Percentiles rank a stretch among this genome's conserved stretches.
Evolutionary conservation across 768 basidiomycete genomes (phyloP).

Genomic region (Agaricus sinodeliciosus): DNA sequence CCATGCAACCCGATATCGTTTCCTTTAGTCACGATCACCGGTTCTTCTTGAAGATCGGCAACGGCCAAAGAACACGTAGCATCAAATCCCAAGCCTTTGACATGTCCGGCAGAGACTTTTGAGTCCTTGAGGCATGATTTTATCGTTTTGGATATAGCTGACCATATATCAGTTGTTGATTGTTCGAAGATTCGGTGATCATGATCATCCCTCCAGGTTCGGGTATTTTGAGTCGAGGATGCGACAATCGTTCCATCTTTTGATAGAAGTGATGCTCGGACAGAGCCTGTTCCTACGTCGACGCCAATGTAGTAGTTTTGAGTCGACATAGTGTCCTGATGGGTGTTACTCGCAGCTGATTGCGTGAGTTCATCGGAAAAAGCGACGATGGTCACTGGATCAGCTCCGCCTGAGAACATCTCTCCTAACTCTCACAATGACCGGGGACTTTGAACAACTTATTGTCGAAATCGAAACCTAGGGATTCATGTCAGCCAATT

Average conservation of each 20-base stretch:
- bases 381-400: conserved; percentile 2
- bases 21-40: conserved; percentile 70
- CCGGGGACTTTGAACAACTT: too few species aligned
- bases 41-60: conserved; percentile 62
- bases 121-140: conserved; percentile 56
- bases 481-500: too few species aligned
- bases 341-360: neutral
- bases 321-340: conserved; percentile 24
- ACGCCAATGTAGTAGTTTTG: conserved; percentile 60
- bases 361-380: conserved; percentile 4
- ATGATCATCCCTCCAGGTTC: conserved; percentile 74
- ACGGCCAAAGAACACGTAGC: conserved; percentile 97
- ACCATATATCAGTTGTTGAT: conserved; percentile 87
- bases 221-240: conserved; percentile 75
- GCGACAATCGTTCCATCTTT: conserved; percentile 64
- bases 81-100: conserved; percentile 91
- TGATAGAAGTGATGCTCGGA: conserved; percentile 76
- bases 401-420: neutral
- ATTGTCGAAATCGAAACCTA: too few species aligned
- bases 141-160: conserved; percentile 53
- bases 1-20: conserved; percentile 54
- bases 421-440: too few species aligned
- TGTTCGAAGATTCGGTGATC: conserved; percentile 97
- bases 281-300: conserved; percentile 92
- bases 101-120: conserved; percentile 30